A percentile compares a stretch with the other conserved stretches of the same genome.
These are phyloP conservation scores for Vigna unguiculata DNA, from an alignment of 306 rosid species.

Conservation along the genomic window DNA sequence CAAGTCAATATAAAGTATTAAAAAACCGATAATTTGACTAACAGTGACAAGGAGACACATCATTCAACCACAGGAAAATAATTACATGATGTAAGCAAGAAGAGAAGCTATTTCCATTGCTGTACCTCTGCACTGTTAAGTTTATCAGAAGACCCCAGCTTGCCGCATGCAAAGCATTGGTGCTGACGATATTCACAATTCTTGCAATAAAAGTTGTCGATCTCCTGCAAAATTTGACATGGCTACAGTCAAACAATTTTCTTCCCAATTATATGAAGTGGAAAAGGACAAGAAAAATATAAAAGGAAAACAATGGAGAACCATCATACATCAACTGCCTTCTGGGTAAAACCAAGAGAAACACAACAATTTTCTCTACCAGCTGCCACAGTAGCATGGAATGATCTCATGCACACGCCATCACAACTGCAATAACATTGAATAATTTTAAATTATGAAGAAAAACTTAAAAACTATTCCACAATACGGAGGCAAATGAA, in stretches of 20 bases:
- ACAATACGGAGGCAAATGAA: neutral
- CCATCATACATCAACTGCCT: conserved; percentile 73
- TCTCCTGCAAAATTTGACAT: conserved; percentile 58
- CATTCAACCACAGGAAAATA: neutral
- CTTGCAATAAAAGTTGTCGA: conserved; percentile 65
- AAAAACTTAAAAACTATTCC: conserved; percentile 1
- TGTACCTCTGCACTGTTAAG: conserved; percentile 79
- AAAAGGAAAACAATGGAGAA: conserved; percentile 13
- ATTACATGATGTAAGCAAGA: conserved; percentile 1
- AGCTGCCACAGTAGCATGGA: conserved; percentile 72
- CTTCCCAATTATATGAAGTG: conserved; percentile 22
- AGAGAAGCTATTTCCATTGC: conserved; percentile 22
- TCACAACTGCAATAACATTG: conserved; percentile 73
- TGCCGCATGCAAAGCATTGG: conserved; percentile 91
- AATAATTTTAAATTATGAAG: neutral
- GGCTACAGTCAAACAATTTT: conserved; percentile 38
- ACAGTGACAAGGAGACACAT: neutral
- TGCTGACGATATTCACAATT: conserved; percentile 78
- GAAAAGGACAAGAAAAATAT: conserved; percentile 24
- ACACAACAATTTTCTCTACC: conserved; percentile 62
- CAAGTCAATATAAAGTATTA: conserved; percentile 21
- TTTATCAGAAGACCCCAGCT: conserved; percentile 79
- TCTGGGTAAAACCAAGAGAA: conserved; percentile 73
- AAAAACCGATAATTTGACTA: conserved; percentile 1
- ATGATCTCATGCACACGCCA: conserved; percentile 89